phyloP scores from a whole-genome alignment of 2,329 filamentous ascomycete species.

The Sporothrix luriei region DNA sequence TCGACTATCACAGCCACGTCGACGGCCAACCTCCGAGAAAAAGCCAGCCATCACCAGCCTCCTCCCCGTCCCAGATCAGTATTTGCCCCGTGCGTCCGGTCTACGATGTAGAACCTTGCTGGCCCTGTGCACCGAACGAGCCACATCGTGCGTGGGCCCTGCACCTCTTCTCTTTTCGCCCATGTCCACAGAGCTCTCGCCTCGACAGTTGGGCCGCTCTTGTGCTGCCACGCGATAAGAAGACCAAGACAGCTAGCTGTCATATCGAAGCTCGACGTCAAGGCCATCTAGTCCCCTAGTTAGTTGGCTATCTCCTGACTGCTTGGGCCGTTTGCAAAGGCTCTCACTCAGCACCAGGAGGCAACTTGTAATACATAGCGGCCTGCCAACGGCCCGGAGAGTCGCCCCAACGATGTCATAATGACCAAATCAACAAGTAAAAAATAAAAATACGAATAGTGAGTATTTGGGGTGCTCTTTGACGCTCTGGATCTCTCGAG shows the following conservation, averaged over 20 bases:
- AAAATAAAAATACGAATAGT: too few relatives aligned
- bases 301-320: too few relatives aligned
- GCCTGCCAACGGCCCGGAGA: neutral
- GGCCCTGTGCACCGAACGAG: neutral
- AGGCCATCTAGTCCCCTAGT: neutral
- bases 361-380: neutral
- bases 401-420: neutral
- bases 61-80: neutral
- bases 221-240: constrained; percentile 7
- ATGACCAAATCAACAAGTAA: constrained; percentile 22
- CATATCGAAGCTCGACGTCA: neutral
- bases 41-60: neutral
- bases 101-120: constrained; percentile 9
- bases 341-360: constrained; percentile 19
- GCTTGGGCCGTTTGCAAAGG: neutral
- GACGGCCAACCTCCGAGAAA: too few relatives aligned
- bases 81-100: constrained; percentile 11
- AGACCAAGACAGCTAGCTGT: too few relatives aligned
- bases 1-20: too few relatives aligned
- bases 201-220: neutral
- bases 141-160: neutral
- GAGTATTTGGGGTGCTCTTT: too few relatives aligned
- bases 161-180: neutral
- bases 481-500: neutral
- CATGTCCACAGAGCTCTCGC: neutral